phyloP scores from a whole-genome alignment of 2,329 filamentous ascomycete species.

The Madurella fahalii region DNA sequence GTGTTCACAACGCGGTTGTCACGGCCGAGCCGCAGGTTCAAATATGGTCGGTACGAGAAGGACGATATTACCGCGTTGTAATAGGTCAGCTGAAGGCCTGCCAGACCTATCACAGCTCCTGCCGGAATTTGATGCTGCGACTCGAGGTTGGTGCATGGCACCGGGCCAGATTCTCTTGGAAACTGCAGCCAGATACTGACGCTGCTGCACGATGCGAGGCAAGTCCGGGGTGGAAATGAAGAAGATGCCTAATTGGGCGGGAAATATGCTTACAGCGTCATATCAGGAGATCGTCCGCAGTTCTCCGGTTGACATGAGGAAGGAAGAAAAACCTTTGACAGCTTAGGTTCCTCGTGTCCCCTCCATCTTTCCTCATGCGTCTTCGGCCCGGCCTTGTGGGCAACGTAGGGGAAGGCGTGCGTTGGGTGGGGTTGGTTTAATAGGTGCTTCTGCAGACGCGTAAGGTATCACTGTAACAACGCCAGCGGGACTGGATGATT shows the following conservation, averaged over 20 bases:
- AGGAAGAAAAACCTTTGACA: too few relatives aligned
- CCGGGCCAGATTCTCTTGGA: neutral
- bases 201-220: neutral
- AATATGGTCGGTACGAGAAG: neutral
- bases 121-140: neutral
- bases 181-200: neutral
- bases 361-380: too few relatives aligned
- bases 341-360: too few relatives aligned
- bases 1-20: neutral
- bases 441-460: too few relatives aligned
- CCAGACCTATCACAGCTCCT: slow-evolving; percentile 2
- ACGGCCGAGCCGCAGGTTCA: neutral
- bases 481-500: too few relatives aligned
- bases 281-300: neutral
- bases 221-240: neutral
- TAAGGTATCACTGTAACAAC: too few relatives aligned
- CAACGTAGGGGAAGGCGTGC: too few relatives aligned
- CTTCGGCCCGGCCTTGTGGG: too few relatives aligned
- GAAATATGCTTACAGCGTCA: neutral
- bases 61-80: neutral
- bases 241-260: neutral
- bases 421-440: too few relatives aligned
- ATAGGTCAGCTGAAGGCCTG: neutral
- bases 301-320: too few relatives aligned
- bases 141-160: neutral